These are phyloP conservation scores for Xylariaceae sp. DNA, from an alignment of 2,329 filamentous ascomycete species.

Conservation along the genomic window DNA sequence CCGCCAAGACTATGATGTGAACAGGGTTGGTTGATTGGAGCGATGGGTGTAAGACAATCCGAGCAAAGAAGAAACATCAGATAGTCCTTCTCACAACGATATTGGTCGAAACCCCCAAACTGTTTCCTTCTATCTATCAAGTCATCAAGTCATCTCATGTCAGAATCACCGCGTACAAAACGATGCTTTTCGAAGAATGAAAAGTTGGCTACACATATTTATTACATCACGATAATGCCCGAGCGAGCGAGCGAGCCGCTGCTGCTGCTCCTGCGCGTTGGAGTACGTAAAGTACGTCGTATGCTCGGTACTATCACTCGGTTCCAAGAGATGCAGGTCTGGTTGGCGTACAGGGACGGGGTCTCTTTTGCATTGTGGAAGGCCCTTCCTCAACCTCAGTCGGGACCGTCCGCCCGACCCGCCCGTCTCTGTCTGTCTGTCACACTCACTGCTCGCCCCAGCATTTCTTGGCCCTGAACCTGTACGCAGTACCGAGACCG, in stretches of 20 bases:
- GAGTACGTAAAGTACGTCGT: neutral
- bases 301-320: conserved; percentile 1
- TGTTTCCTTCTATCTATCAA: too few relatives aligned
- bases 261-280: neutral
- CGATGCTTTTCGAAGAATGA: neutral
- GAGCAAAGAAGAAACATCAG: neutral
- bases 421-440: conserved; percentile 4
- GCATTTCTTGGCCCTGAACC: conserved; percentile 3
- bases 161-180: neutral
- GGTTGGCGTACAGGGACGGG: neutral
- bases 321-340: conserved; percentile 13
- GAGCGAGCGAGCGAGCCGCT: too few relatives aligned
- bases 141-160: conserved; percentile 1
- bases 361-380: conserved; percentile 6
- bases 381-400: neutral
- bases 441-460: neutral
- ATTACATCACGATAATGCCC: too few relatives aligned
- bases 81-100: neutral
- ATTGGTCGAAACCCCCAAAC: too few relatives aligned
- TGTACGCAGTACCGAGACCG: neutral
- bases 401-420: conserved; percentile 10
- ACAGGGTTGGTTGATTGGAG: conserved; percentile 5
- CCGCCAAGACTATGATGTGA: conserved; percentile 10
- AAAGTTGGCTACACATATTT: too few relatives aligned
- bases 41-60: neutral